These are phyloP conservation scores for Trifolium dubium DNA, from an alignment of 306 rosid genomes.

Conservation along the genomic window DNA sequence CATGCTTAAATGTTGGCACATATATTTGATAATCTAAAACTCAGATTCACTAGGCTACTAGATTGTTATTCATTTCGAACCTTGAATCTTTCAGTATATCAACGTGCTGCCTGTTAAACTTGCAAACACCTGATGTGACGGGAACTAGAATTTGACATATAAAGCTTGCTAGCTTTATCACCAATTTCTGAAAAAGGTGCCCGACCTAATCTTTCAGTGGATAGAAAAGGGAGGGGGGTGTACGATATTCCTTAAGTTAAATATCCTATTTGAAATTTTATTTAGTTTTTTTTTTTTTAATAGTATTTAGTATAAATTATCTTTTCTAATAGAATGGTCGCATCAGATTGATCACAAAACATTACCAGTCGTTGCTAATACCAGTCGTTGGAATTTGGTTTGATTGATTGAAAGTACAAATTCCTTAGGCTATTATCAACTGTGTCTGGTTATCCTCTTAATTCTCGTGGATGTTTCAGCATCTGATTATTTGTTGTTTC, in stretches of 20 bases:
- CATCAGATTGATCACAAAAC: slow-evolving; percentile 28
- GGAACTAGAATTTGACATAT: slow-evolving; percentile 36
- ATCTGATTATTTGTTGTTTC: slow-evolving; percentile 13
- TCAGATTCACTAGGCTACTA: slow-evolving; percentile 29
- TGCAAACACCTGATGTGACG: slow-evolving; percentile 45
- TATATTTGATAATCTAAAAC: slow-evolving; percentile 30
- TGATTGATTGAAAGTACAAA: background rate
- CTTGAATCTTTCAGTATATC: slow-evolving; percentile 42
- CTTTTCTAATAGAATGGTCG: slow-evolving; percentile 12
- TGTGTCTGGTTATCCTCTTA: background rate
- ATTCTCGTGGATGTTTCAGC: slow-evolving; percentile 23
- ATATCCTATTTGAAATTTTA: slow-evolving; percentile 28
- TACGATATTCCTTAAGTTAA: too few relatives aligned
- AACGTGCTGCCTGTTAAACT: slow-evolving; percentile 39
- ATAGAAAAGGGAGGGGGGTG: slow-evolving; percentile 1
- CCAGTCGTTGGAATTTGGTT: slow-evolving; percentile 20
- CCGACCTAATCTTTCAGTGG: slow-evolving; percentile 37
- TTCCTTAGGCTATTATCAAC: slow-evolving; percentile 2
- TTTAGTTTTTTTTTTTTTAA: background rate
- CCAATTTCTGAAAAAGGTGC: slow-evolving; percentile 40
- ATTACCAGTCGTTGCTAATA: background rate
- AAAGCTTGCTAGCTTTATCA: slow-evolving; percentile 42
- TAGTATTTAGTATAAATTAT: slow-evolving; percentile 18
- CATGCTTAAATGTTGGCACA: slow-evolving; percentile 37
- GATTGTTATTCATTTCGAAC: slow-evolving; percentile 40